Percentiles rank a stretch among this genome's conserved stretches.
phyloP scores from a whole-genome alignment of 345 rosid species.

The Hypericum perforatum region DNA sequence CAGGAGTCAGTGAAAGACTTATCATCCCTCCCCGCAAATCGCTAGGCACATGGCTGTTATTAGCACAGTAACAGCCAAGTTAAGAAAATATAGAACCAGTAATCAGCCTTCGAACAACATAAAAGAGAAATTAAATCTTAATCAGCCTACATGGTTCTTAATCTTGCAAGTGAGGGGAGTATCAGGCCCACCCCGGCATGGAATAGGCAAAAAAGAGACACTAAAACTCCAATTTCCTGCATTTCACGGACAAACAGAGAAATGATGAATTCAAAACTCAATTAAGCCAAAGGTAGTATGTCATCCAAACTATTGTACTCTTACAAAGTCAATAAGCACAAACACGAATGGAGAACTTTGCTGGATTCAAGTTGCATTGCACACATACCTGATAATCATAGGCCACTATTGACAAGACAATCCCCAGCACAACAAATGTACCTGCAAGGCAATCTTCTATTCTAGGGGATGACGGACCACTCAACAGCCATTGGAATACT shows the following conservation, averaged over 20 bases:
- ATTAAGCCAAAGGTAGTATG: no score
- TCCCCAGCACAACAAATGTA: slow-evolving; percentile 46
- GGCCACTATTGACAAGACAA: slow-evolving; percentile 59
- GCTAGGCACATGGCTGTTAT: slow-evolving; percentile 71
- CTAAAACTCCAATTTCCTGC: slow-evolving; percentile 79
- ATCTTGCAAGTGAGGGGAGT: slow-evolving; percentile 75
- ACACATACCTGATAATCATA: slow-evolving; percentile 86
- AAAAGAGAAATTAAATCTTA: no score
- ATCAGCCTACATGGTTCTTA: slow-evolving; percentile 66
- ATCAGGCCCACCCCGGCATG: slow-evolving; percentile 63
- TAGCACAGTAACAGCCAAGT: slow-evolving; percentile 11
- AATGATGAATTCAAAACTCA: no score
- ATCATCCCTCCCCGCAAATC: slow-evolving; percentile 97
- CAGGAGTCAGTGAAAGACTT: slow-evolving; percentile 72
- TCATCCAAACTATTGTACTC: no score
- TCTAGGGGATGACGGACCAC: slow-evolving; percentile 51
- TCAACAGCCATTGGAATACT: slow-evolving; percentile 68
- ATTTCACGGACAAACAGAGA: slow-evolving; percentile 11
- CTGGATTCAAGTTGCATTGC: neutral
- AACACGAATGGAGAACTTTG: neutral
- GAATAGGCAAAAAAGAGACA: slow-evolving; percentile 62
- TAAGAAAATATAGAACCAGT: no score
- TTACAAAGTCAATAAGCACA: no score
- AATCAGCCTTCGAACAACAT: no score
- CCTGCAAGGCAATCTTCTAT: slow-evolving; percentile 70